A percentile compares a stretch with the other conserved stretches of the same genome.
phyloP scores from a whole-genome alignment of 768 basidiomycete genomes.

The Lactifluus pinguis region DNA sequence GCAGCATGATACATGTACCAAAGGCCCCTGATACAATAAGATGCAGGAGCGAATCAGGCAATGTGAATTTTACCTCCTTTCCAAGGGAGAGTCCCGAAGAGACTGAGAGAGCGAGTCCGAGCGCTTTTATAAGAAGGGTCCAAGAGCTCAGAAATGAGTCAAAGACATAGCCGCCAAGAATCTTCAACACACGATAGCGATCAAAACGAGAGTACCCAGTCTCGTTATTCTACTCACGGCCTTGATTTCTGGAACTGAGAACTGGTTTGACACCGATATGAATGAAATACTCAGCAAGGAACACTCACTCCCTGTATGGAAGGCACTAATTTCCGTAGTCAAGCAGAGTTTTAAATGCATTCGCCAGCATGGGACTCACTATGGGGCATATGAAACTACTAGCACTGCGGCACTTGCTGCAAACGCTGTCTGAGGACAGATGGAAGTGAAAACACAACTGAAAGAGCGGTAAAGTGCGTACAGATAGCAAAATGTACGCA shows the following conservation, averaged over 20 bases:
- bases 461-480: constrained; percentile 28
- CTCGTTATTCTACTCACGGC: constrained; percentile 37
- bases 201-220: background rate
- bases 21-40: constrained; percentile 45
- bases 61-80: constrained; percentile 53
- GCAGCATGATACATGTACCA: constrained; percentile 81
- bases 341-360: background rate
- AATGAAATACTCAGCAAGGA: background rate
- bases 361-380: constrained; percentile 34
- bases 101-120: constrained; percentile 76
- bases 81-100: constrained; percentile 80
- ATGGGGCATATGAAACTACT: constrained; percentile 60
- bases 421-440: constrained; percentile 41
- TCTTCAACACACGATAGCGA: constrained; percentile 32
- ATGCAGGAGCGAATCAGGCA: background rate
- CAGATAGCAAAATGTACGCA: constrained; percentile 56
- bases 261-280: background rate
- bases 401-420: constrained; percentile 55
- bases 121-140: constrained; percentile 77
- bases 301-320: constrained; percentile 70
- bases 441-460: background rate
- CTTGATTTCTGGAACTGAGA: constrained; percentile 67
- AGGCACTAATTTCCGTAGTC: constrained; percentile 38
- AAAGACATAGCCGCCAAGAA: constrained; percentile 77
- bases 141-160: constrained; percentile 80